A percentile compares a stretch with the other conserved stretches of the same genome.
Conservation (phyloP, 176 grass and related monocot species). For the Hordeum marinum region DNA sequence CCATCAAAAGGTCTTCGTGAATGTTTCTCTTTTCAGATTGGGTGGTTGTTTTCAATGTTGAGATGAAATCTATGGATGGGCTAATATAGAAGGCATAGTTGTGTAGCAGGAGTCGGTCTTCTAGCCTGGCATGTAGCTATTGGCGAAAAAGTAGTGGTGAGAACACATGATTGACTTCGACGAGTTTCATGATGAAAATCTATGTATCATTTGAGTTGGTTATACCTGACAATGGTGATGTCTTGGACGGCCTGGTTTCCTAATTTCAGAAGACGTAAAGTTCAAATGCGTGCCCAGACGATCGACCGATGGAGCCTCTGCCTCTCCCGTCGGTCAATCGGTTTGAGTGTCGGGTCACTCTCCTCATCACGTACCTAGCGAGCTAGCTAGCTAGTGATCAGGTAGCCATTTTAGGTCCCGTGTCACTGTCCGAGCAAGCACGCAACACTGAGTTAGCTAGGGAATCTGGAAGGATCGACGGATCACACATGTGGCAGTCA, state of each 20-base stretch:
- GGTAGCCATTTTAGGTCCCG: conserved; percentile 27
- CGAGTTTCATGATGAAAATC: no score
- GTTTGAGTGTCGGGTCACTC: conserved; percentile 14
- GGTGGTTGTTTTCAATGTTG: no score
- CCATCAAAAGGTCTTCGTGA: no score
- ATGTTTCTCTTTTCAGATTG: no score
- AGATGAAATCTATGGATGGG: no score
- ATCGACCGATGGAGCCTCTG: not conserved
- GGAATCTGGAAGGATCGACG: not conserved
- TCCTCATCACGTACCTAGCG: not conserved
- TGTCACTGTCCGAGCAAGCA: conserved; percentile 43
- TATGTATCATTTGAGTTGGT: no score
- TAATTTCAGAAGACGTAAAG: not conserved
- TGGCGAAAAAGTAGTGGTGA: no score
- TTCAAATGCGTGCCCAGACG: not conserved
- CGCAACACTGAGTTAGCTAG: not conserved
- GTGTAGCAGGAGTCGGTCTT: no score
- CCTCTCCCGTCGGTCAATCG: not conserved
- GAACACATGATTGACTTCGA: no score
- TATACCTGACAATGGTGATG: no score
- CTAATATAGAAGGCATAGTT: no score
- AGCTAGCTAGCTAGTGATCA: not conserved
- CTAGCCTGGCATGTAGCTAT: no score
- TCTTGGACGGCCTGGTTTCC: not conserved
- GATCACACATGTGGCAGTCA: not conserved